These are phyloP conservation scores for Herpetospermum pedunculosum DNA, from an alignment of 306 rosid species.

Conservation along the genomic window DNA sequence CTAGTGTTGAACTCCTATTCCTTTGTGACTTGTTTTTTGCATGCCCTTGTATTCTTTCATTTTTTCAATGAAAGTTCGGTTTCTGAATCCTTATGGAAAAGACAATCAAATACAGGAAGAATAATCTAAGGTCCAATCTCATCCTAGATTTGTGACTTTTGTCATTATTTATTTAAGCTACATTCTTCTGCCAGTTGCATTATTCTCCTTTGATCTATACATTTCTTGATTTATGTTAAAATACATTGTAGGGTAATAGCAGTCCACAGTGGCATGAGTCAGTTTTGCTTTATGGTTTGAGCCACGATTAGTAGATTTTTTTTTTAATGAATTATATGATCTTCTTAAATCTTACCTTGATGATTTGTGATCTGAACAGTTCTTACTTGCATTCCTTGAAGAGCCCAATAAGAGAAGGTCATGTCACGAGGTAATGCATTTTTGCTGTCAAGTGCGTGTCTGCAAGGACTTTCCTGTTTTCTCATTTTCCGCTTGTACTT, in stretches of 20 bases:
- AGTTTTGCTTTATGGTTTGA: background rate
- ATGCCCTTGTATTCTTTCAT: too few species aligned
- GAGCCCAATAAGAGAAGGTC: conserved; percentile 30
- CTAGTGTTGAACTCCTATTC: background rate
- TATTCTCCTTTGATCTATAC: background rate
- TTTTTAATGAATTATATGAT: background rate
- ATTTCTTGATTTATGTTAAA: background rate
- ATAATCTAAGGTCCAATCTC: background rate
- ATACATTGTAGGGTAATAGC: background rate
- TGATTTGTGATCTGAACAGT: conserved; percentile 40
- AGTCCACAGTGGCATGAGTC: background rate
- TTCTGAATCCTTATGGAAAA: background rate
- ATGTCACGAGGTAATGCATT: conserved; percentile 41
- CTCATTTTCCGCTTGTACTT: conserved; percentile 14
- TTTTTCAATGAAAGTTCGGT: too few species aligned
- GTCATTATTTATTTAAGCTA: background rate
- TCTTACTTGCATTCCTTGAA: conserved; percentile 38
- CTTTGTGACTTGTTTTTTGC: too few species aligned
- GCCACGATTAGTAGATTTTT: background rate
- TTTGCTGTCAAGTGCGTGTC: background rate
- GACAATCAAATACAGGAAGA: background rate
- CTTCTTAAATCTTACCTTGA: conserved; percentile 5
- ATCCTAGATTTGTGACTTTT: background rate
- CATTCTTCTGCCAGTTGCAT: background rate
- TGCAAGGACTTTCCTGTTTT: background rate